Conservation (phyloP, 345 rosid genomes). For the Nasturtium officinale region DNA sequence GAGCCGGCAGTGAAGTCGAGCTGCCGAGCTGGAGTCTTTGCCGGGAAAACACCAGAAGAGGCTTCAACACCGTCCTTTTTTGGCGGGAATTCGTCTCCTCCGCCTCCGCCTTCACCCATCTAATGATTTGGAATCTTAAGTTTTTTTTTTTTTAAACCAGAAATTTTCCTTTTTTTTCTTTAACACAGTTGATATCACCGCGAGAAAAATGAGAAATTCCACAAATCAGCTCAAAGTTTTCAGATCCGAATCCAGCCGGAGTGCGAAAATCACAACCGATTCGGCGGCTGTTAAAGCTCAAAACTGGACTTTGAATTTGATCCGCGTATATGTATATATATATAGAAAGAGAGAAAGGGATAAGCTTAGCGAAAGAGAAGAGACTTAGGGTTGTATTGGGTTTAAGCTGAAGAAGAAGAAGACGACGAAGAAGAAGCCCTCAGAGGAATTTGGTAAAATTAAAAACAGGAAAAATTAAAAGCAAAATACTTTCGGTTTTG, state of each 20-base stretch:
- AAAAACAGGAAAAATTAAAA: slow-evolving; percentile 21
- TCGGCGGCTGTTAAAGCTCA: slow-evolving; percentile 48
- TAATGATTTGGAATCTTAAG: slow-evolving; percentile 35
- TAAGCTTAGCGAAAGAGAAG: slow-evolving; percentile 14
- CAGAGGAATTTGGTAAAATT: slow-evolving; percentile 12
- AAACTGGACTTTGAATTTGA: slow-evolving; percentile 44
- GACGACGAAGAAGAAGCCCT: slow-evolving; percentile 35
- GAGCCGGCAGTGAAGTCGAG: slow-evolving; percentile 79
- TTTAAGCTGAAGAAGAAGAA: slow-evolving; percentile 40
- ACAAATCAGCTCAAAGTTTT: slow-evolving; percentile 43
- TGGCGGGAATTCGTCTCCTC: slow-evolving; percentile 75
- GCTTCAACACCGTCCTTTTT: slow-evolving; percentile 55
- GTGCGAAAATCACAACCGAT: slow-evolving; percentile 36
- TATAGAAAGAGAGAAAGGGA: slow-evolving; percentile 16
- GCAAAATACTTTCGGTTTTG: slow-evolving; percentile 40
- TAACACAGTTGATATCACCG: slow-evolving; percentile 24
- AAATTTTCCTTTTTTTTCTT: slow-evolving; percentile 31
- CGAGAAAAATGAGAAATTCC: slow-evolving; percentile 36
- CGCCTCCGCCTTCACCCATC: slow-evolving; percentile 68
- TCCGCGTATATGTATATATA: slow-evolving; percentile 18
- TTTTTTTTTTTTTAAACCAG: slow-evolving; percentile 8
- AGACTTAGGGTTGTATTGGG: slow-evolving; percentile 39
- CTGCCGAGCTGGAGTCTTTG: slow-evolving; percentile 85
- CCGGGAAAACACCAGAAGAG: slow-evolving; percentile 46
- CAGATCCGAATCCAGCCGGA: slow-evolving; percentile 51